A percentile compares a stretch with the other conserved stretches of the same genome.
Conservation (phyloP, 2,329 filamentous ascomycete genomes). For the Pseudophaeomoniella oleicola region DNA sequence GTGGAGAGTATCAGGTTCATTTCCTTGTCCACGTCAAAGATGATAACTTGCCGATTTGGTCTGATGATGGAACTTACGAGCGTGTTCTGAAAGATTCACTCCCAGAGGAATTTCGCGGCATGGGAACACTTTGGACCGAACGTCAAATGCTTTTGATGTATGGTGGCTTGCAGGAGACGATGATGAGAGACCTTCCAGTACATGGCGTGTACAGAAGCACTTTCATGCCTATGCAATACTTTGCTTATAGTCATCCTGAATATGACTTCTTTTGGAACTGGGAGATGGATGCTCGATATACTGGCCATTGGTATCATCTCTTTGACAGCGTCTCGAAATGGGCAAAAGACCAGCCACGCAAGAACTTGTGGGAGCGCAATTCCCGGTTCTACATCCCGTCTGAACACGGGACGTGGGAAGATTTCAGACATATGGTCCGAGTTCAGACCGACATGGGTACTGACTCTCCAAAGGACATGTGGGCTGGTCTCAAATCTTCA, state of each 20-base stretch:
- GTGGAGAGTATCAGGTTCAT: slow-evolving; percentile 69
- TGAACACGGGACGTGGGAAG: slow-evolving; percentile 64
- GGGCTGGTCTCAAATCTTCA: slow-evolving; percentile 35
- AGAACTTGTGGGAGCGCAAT: slow-evolving; percentile 70
- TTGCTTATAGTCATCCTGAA: slow-evolving; percentile 74
- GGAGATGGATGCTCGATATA: slow-evolving; percentile 89
- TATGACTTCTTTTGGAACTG: slow-evolving; percentile 91
- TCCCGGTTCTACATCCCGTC: slow-evolving; percentile 63
- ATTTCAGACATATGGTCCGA: slow-evolving; percentile 63
- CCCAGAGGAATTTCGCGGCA: slow-evolving; percentile 72
- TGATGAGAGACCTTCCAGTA: slow-evolving; percentile 56
- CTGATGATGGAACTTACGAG: slow-evolving; percentile 59
- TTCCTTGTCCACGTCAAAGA: slow-evolving; percentile 79
- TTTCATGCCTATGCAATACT: slow-evolving; percentile 90
- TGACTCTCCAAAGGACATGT: slow-evolving; percentile 51
- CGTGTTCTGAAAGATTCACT: slow-evolving; percentile 54
- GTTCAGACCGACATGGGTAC: slow-evolving; percentile 61
- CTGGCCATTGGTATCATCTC: slow-evolving; percentile 68
- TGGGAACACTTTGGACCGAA: slow-evolving; percentile 87
- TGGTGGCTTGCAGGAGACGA: slow-evolving; percentile 70
- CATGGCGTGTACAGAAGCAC: slow-evolving; percentile 88
- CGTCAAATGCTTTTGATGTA: slow-evolving; percentile 86
- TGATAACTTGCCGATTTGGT: slow-evolving; percentile 64
- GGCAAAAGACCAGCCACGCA: slow-evolving; percentile 59
- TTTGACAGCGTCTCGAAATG: slow-evolving; percentile 56